Evolutionary conservation across 768 basidiomycete species (phyloP).

Genomic region (Pulveroboletus sp.): DNA sequence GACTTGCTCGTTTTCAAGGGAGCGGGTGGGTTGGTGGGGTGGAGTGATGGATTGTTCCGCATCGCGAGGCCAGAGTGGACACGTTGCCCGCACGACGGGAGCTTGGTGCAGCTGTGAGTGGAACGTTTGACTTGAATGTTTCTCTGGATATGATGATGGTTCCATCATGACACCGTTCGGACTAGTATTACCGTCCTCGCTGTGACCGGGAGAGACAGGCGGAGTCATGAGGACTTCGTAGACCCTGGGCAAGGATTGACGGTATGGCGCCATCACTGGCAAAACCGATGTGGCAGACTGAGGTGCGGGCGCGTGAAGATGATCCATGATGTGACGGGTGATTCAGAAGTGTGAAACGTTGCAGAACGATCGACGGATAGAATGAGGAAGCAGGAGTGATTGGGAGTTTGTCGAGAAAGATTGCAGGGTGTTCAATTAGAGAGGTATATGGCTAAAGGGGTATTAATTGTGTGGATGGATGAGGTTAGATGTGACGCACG

Average conservation of each 20-base stretch:
- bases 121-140: constrained; percentile 6
- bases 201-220: constrained; percentile 59
- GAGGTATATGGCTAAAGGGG: constrained; percentile 5
- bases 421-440: neutral
- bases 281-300: constrained; percentile 11
- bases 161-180: constrained; percentile 6
- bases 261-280: constrained; percentile 18
- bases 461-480: constrained; percentile 5
- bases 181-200: constrained; percentile 34
- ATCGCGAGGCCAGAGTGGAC: constrained; percentile 10
- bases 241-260: constrained; percentile 42
- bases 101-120: constrained; percentile 5
- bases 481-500: constrained; percentile 8
- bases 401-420: constrained; percentile 5
- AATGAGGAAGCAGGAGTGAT: neutral
- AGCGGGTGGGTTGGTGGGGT: constrained; percentile 43
- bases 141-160: constrained; percentile 9
- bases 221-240: constrained; percentile 66
- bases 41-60: constrained; percentile 19
- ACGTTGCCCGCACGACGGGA: constrained; percentile 4
- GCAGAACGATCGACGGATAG: neutral
- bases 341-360: neutral
- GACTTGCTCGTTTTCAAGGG: constrained; percentile 67
- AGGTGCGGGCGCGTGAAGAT: constrained; percentile 21
- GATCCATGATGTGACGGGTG: constrained; percentile 21